Evolutionary conservation across 768 basidiomycete species (phyloP).

Genomic region (Tylopilus plumbeoviolaceoides): DNA sequence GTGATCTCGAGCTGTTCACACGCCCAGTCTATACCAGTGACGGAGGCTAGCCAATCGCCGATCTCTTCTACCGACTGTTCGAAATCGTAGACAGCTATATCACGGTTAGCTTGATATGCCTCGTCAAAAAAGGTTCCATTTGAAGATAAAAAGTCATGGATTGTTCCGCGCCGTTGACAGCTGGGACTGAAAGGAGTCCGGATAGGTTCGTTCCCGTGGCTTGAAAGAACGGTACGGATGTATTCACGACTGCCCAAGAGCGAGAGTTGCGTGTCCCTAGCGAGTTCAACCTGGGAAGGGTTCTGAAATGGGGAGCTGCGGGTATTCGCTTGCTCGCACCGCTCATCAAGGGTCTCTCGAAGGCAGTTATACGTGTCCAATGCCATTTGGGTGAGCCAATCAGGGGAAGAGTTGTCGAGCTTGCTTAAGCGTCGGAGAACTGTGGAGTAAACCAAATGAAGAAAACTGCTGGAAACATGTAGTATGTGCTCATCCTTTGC

Average conservation of each 20-base stretch:
- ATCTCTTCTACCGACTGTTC: constrained; percentile 32
- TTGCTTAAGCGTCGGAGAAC: no score
- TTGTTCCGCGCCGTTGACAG: constrained; percentile 3
- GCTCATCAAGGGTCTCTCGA: no score
- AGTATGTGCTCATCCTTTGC: no score
- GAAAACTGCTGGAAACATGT: no score
- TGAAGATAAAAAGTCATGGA: constrained; percentile 15
- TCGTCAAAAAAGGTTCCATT: constrained; percentile 6
- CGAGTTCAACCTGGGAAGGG: background rate
- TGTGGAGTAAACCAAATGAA: no score
- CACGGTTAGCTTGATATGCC: constrained; percentile 5
- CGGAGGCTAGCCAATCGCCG: constrained; percentile 29
- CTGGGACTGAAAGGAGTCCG: background rate
- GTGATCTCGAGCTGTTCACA: constrained; percentile 18
- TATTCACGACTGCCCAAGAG: constrained; percentile 16
- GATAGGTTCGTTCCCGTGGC: background rate
- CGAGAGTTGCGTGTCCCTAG: constrained; percentile 31
- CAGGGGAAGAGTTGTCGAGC: no score
- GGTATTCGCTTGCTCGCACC: no score
- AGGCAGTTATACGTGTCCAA: no score
- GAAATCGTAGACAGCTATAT: constrained; percentile 32
- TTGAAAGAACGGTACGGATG: constrained; percentile 9
- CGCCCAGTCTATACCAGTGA: constrained; percentile 1
- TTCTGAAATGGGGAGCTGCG: no score
- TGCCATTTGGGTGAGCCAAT: no score